Evolutionary conservation across 805 yeast species (phyloP).

Genomic region (Yamadazyma sp.): DNA sequence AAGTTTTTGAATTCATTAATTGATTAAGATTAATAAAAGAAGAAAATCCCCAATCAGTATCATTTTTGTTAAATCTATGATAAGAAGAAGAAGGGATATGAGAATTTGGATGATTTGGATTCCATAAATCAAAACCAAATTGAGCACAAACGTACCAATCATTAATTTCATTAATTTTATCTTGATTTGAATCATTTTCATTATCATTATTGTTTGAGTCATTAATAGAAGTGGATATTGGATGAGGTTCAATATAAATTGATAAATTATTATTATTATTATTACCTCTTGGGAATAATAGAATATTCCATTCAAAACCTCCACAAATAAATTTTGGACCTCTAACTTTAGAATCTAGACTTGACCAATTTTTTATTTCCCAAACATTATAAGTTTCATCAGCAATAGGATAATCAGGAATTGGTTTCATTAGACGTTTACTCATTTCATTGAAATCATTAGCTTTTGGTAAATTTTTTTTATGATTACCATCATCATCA

Average conservation of each 20-base stretch:
- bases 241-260: slow-evolving; percentile 76
- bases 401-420: slow-evolving; percentile 36
- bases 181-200: too few species aligned
- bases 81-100: slow-evolving; percentile 61
- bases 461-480: slow-evolving; percentile 28
- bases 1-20: slow-evolving; percentile 24
- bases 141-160: slow-evolving; percentile 91
- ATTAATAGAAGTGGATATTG: slow-evolving; percentile 17
- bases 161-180: slow-evolving; percentile 26
- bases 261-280: slow-evolving; percentile 54
- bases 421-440: slow-evolving; percentile 32
- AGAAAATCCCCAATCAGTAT: slow-evolving; percentile 96
- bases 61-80: slow-evolving; percentile 73
- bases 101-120: slow-evolving; percentile 66
- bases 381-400: slow-evolving; percentile 42
- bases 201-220: too few species aligned
- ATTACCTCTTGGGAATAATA: slow-evolving; percentile 78
- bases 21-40: slow-evolving; percentile 60
- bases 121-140: slow-evolving; percentile 81
- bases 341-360: slow-evolving; percentile 43
- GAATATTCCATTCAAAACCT: slow-evolving; percentile 61
- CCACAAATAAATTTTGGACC: slow-evolving; percentile 54
- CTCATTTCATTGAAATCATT: slow-evolving; percentile 28
- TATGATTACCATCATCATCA: too few species aligned
- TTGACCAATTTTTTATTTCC: slow-evolving; percentile 50